Evolutionary conservation across 192 early-diverging fungal species (phyloP).

Genomic region (Rhizophlyctis rosea): DNA sequence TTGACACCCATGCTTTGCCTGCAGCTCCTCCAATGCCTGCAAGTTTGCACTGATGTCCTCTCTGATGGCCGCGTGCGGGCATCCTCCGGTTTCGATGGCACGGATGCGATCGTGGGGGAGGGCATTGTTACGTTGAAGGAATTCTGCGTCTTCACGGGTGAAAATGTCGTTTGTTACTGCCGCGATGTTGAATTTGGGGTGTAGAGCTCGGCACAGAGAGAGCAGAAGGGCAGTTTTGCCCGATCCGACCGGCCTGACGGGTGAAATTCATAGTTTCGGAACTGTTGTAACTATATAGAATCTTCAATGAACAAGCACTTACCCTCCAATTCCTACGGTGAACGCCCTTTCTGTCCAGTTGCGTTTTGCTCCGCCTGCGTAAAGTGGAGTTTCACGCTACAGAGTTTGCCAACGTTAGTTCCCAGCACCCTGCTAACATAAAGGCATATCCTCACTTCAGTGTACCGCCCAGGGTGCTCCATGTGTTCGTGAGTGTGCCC

Average conservation of each 20-base stretch:
- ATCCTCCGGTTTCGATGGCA: slow-evolving; percentile 95
- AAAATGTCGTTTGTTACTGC: slow-evolving; percentile 98
- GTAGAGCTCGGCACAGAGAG: slow-evolving; percentile 78
- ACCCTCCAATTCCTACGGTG: slow-evolving; percentile 93
- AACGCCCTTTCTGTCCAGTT: slow-evolving; percentile 92
- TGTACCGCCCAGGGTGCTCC: slow-evolving; percentile 81
- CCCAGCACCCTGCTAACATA: no score
- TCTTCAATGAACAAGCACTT: slow-evolving; percentile 14
- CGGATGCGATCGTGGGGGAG: slow-evolving; percentile 81
- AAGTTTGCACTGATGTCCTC: slow-evolving; percentile 96
- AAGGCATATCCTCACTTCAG: no score
- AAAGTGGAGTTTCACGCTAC: slow-evolving; percentile 68
- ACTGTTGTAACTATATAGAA: neutral
- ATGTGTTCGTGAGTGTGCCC: slow-evolving; percentile 90
- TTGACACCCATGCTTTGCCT: slow-evolving; percentile 80
- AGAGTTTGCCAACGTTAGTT: no score
- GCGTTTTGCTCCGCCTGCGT: slow-evolving; percentile 65
- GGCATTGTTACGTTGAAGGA: slow-evolving; percentile 84
- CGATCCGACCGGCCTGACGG: slow-evolving; percentile 80
- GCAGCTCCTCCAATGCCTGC: slow-evolving; percentile 81
- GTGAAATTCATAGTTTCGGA: neutral
- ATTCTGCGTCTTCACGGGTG: slow-evolving; percentile 92
- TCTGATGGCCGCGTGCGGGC: slow-evolving; percentile 91
- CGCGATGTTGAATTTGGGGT: slow-evolving; percentile 77
- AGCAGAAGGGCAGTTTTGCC: slow-evolving; percentile 95